Percentiles rank a stretch among this genome's conserved stretches.
Conservation (phyloP, 73 alveolate genomes). For the Tetrahymena thermophila region DNA sequence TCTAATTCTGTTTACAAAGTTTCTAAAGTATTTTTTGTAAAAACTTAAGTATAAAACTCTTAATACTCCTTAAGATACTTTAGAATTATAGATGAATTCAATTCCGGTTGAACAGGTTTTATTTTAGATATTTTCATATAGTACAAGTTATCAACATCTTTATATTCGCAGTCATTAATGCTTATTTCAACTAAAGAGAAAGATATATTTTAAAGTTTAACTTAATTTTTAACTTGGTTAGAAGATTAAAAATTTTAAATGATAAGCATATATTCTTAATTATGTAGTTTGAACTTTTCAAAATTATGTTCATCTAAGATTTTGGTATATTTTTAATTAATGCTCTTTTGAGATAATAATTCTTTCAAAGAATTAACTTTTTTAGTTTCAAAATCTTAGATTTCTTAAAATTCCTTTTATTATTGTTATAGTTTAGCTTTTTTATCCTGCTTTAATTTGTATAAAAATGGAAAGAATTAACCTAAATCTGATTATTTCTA, state of each 20-base stretch:
- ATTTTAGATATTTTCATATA: no score
- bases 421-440: background rate
- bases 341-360: background rate
- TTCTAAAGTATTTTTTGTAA: background rate
- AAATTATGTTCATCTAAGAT: background rate
- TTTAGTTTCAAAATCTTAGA: background rate
- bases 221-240: no score
- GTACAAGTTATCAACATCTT: background rate
- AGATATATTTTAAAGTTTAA: background rate
- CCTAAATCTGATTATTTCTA: background rate
- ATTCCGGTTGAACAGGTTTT: background rate
- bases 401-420: background rate
- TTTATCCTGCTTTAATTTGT: background rate
- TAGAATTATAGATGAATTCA: background rate
- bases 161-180: background rate
- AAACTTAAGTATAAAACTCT: no score
- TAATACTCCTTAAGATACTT: background rate
- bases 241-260: no score
- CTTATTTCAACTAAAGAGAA: background rate
- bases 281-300: no score
- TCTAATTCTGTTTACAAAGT: background rate
- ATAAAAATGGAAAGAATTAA: background rate
- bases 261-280: background rate
- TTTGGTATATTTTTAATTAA: background rate
- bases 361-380: background rate